These are phyloP conservation scores for Penicillium sp. DNA, from an alignment of 2,329 filamentous ascomycete genomes.

Conservation along the genomic window DNA sequence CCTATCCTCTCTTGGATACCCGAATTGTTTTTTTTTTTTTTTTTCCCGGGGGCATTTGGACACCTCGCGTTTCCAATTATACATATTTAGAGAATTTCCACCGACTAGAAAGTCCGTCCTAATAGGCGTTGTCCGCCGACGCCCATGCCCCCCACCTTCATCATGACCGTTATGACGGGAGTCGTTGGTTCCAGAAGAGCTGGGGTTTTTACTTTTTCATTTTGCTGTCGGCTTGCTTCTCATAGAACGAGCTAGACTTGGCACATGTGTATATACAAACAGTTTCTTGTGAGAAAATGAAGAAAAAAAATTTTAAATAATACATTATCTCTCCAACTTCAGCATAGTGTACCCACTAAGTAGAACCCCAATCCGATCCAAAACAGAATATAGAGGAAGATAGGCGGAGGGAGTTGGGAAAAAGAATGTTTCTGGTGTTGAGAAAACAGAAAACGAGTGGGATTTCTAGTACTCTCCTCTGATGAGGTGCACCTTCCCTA, in stretches of 20 bases:
- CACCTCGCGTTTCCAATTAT: slow-evolving; percentile 15
- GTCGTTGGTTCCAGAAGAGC: slow-evolving; percentile 17
- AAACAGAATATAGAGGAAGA: too few species aligned
- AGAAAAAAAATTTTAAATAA: slow-evolving; percentile 12
- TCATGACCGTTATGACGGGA: slow-evolving; percentile 25
- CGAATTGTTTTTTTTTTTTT: slow-evolving; percentile 1
- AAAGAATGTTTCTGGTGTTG: too few species aligned
- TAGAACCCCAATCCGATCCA: too few species aligned
- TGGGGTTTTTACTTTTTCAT: slow-evolving; percentile 8
- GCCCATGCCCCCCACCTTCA: slow-evolving; percentile 2
- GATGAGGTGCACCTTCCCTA: too few species aligned
- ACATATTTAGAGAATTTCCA: slow-evolving; percentile 22
- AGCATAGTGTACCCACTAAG: too few species aligned
- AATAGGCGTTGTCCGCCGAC: slow-evolving; percentile 15
- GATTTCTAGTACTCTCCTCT: too few species aligned
- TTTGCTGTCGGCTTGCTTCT: not conserved
- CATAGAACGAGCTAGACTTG: not conserved
- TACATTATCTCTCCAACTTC: not conserved
- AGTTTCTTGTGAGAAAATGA: slow-evolving; percentile 9
- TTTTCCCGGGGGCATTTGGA: slow-evolving; percentile 7
- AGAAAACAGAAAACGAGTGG: too few species aligned
- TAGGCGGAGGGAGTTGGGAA: too few species aligned
- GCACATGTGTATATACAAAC: slow-evolving; percentile 20
- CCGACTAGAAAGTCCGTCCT: slow-evolving; percentile 19
- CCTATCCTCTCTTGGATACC: slow-evolving; percentile 6